Evolutionary conservation across 805 yeast genomes (phyloP), one percentile per base, ranked within the genome.

Genomic region (Yarrowia porcina): DNA sequence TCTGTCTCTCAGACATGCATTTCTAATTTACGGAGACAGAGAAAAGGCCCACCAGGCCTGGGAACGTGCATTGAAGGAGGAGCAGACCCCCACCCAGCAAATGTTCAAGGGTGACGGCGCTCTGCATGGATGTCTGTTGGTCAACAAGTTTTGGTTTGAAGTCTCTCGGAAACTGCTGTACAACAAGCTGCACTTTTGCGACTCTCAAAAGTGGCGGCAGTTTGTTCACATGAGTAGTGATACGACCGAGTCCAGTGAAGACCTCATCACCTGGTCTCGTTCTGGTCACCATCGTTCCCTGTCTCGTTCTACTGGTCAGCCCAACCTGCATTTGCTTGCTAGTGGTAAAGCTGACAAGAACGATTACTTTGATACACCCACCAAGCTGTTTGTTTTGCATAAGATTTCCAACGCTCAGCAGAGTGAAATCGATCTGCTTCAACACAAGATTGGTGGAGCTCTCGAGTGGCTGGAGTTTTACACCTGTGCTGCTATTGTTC

Each of bases 401-500:
- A 89, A 88, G 72, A 71, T 89, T 32, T 77, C 79, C 44, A 79
- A 78, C 63, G 79, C 83, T 2, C 77, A 75, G 59, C 90, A 87
- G 70, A 66, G 71, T 12, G 81, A 85, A 21, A 67, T 89, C 25
- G 85, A 85, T 23, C 50, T 68, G n/a, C 69, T 86, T 9, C 74
- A 82, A 1, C 61, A 68, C 5, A 66, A 79, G 5, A 72, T 81
- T 30, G 83, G 85, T 38, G 76, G 80, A 2, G 75, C 79, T 44
- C 71, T 90, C 45, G 78, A 80, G 67, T 84, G 88, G 88, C 76
- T 91, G 30, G 96, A 91, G 72, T 79, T 90, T 68, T 90, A 88
- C 74, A 87, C 92, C 69, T 90, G 97, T 70, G 93, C 97, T 7
- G 79, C 79, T 47, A 70, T 89, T 30, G 69, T 80, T 8, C 96